Evolutionary conservation across 345 rosid species (phyloP), one percentile per base, ranked within the genome.

Genomic region (Melastoma malabathricum): DNA sequence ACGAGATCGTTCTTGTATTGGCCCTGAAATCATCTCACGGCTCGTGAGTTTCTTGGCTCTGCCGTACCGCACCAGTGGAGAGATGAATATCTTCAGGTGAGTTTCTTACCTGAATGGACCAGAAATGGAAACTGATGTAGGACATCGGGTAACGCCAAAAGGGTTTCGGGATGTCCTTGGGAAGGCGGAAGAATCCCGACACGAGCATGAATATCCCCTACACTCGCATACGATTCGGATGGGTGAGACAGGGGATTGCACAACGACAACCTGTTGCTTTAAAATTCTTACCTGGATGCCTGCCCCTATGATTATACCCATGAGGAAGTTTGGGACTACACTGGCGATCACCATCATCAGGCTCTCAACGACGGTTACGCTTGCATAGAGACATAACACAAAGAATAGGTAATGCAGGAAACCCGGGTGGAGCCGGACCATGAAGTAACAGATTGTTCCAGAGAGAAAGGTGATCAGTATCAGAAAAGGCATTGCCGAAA

Each of bases 131-230:
- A 76, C 95, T 89, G 43, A 86, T 72, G 54, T 79, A 86, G 3
- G 97, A 81, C 97, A 89, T 86, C 0, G 97, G 95, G 51, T 89
- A 89, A 41, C 95, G 85, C 97, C 97, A 89, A 61, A 89, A 68
- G 29, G 70, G 75, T 62, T 89, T 89, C 3, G 94, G 97, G 56
- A 89, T 85, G 69, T 89, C 97, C 59, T 85, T 75, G 9, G 95
- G 97, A 57, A 89, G 95, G 75, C 97, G 75, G 55, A 89, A 89
- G 82, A 77, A 89, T 3, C 97, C 97, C 3, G 95, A 85, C 31
- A 85, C 93, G 15, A 89, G 74, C 97, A 85, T 89, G 71, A 89
- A 85, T 67, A 89, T 89, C 51, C 97, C 97, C 95, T 89, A 9
- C 10, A 34, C 9, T 12, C 12, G 61, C 31, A 47, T 1, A 17